A percentile compares a stretch with the other conserved stretches of the same genome.
These are phyloP conservation scores for Aspergillus campestris DNA, from an alignment of 495 filamentous ascomycete genomes.

Conservation along the genomic window DNA sequence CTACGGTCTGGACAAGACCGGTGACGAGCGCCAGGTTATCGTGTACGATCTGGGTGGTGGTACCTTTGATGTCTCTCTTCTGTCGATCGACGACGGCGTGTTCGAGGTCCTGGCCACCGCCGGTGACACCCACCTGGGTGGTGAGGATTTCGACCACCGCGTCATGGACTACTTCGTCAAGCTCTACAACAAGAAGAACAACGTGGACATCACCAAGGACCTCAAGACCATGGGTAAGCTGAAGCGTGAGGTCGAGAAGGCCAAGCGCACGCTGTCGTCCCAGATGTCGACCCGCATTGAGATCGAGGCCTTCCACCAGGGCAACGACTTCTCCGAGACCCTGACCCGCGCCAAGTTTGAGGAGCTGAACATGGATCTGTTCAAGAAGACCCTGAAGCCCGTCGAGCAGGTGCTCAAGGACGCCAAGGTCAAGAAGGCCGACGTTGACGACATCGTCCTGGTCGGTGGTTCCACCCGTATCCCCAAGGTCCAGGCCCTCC, in stretches of 20 bases:
- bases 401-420: conserved; percentile 96
- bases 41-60: conserved; percentile 99
- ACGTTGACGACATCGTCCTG: conserved; percentile 81
- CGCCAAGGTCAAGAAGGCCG: conserved; percentile 80
- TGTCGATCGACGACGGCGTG: conserved; percentile 93
- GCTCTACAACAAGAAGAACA: conserved; percentile 98
- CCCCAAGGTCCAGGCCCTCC: conserved; percentile 87
- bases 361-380: conserved; percentile 96
- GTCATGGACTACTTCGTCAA: conserved; percentile 96
- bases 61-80: conserved; percentile 99
- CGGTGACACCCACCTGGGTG: conserved; percentile 98
- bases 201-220: conserved; percentile 86
- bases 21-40: conserved; percentile 82
- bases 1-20: conserved; percentile 80
- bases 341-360: conserved; percentile 99
- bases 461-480: conserved; percentile 95
- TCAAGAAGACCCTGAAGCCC: conserved; percentile 97
- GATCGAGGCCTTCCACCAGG: conserved; percentile 95
- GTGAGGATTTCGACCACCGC: conserved; percentile 99
- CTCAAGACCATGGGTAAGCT: conserved; percentile 99
- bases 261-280: conserved; percentile 97
- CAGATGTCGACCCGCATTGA: conserved; percentile 98
- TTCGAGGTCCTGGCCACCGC: conserved; percentile 98
- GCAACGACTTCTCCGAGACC: conserved; percentile 97
- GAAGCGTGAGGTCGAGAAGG: conserved; percentile 99